Percentiles rank a stretch among this genome's conserved stretches.
These are phyloP conservation scores for Hanseniaspora pseudoguilliermondii DNA, from an alignment of 805 yeast species.

Conservation along the genomic window DNA sequence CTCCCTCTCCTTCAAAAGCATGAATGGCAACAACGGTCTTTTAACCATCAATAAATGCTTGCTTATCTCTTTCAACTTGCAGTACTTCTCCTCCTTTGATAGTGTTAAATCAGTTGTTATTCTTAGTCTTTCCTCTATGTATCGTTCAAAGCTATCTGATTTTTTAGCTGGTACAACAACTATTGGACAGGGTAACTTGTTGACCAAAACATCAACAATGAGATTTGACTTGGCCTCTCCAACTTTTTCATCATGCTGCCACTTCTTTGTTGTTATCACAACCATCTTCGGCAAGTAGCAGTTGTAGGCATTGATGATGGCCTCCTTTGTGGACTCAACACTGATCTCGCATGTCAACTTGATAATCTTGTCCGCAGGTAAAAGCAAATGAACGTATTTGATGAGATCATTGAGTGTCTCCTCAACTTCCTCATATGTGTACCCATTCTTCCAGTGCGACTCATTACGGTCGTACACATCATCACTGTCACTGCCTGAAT, in stretches of 20 bases:
- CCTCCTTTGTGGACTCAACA: constrained; percentile 21
- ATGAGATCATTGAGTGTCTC: constrained; percentile 19
- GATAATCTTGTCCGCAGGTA: constrained; percentile 19
- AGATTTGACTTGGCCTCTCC: constrained; percentile 21
- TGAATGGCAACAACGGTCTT: constrained; percentile 3
- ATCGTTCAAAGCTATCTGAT: constrained; percentile 22
- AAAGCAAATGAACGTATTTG: constrained; percentile 18
- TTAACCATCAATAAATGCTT: background rate
- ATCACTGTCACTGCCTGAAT: constrained; percentile 11
- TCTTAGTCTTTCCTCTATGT: background rate
- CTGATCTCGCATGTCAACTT: constrained; percentile 27
- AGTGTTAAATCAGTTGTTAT: constrained; percentile 14
- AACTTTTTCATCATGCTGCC: constrained; percentile 20
- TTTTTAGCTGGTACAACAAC: constrained; percentile 23
- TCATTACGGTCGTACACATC: constrained; percentile 14
- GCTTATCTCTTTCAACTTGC: background rate
- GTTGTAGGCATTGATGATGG: constrained; percentile 23
- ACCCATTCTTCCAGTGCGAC: constrained; percentile 25
- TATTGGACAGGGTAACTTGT: constrained; percentile 23
- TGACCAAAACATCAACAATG: constrained; percentile 21
- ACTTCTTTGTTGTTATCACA: constrained; percentile 18
- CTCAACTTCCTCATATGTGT: constrained; percentile 19
- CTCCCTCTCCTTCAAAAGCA: background rate
- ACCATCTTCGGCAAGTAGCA: constrained; percentile 26
- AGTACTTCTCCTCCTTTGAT: constrained; percentile 10